phyloP scores from a whole-genome alignment of 2,329 filamentous ascomycete species.

The Neonectria faginata region DNA sequence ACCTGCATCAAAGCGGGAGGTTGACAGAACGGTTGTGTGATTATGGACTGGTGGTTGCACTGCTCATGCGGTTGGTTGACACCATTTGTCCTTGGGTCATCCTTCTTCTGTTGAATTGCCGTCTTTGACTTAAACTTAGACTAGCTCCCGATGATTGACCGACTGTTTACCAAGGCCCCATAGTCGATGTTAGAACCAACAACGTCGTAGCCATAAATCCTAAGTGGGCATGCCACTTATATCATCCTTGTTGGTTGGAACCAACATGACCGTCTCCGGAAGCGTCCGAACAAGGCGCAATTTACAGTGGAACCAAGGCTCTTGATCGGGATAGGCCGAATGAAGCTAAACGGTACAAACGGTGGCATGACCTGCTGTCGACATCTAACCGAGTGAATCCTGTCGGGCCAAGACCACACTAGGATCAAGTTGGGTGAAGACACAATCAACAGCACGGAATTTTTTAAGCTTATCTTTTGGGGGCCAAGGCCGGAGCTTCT shows the following conservation, averaged over 20 bases:
- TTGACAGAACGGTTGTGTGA: neutral
- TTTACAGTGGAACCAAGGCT: no score
- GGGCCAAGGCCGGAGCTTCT: neutral
- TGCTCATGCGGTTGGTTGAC: no score
- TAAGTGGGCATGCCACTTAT: no score
- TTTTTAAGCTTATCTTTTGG: neutral
- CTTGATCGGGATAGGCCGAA: neutral
- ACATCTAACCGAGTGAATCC: neutral
- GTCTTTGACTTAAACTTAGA: no score
- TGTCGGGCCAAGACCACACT: neutral
- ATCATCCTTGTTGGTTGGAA: neutral
- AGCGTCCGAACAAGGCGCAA: neutral
- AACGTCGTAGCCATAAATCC: no score
- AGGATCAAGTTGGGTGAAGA: constrained; percentile 1
- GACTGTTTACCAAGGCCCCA: neutral
- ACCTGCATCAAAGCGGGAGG: neutral
- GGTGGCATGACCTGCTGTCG: neutral
- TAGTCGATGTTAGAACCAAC: constrained; percentile 17
- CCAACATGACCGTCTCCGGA: constrained; percentile 1
- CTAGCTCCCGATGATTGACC: neutral
- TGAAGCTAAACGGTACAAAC: neutral
- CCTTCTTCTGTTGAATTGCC: no score
- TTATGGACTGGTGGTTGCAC: no score
- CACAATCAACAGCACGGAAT: constrained; percentile 13
- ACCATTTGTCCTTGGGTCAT: no score